Evolutionary conservation across 768 basidiomycete species (phyloP).

Genomic region (Cystofilobasidium bisporidii): DNA sequence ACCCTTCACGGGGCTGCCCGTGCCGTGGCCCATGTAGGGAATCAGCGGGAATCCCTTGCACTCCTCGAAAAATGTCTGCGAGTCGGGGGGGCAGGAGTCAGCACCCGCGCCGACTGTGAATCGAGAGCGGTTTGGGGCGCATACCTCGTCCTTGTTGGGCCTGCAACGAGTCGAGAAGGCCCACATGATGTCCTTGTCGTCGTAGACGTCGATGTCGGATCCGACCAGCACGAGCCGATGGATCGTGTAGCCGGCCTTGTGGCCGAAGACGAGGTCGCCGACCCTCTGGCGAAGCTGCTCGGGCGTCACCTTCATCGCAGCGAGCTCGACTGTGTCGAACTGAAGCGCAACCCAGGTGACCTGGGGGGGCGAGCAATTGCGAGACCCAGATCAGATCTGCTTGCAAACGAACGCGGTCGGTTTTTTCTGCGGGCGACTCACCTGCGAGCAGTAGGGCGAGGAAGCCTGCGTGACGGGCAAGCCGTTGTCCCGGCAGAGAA

Average conservation of each 20-base stretch:
- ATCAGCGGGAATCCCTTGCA: constrained; percentile 15
- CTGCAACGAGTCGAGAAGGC: constrained; percentile 15
- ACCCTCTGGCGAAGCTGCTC: constrained; percentile 15
- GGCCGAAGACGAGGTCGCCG: constrained; percentile 19
- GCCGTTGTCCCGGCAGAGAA: constrained; percentile 10
- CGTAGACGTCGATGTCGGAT: constrained; percentile 13
- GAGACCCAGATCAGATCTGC: too few species aligned
- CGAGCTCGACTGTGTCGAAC: constrained; percentile 14
- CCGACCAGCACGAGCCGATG: constrained; percentile 16
- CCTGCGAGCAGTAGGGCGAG: constrained; percentile 16
- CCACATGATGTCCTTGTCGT: constrained; percentile 26
- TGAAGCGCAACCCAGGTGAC: background rate
- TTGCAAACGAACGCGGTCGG: too few species aligned
- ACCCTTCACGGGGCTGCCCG: constrained; percentile 3
- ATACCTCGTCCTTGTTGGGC: constrained; percentile 17
- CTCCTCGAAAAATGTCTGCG: constrained; percentile 17
- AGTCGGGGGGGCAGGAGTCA: background rate
- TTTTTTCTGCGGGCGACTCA: too few species aligned
- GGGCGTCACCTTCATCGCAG: constrained; percentile 4
- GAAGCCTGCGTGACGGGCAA: constrained; percentile 10
- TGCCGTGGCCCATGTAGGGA: constrained; percentile 18
- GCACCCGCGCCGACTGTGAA: too few species aligned
- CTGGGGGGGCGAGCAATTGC: too few species aligned
- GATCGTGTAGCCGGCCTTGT: constrained; percentile 23
- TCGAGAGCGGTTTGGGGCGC: too few species aligned